Evolutionary conservation across 2,329 filamentous ascomycete species (phyloP).

Genomic region (Leptoxyphium fumago): DNA sequence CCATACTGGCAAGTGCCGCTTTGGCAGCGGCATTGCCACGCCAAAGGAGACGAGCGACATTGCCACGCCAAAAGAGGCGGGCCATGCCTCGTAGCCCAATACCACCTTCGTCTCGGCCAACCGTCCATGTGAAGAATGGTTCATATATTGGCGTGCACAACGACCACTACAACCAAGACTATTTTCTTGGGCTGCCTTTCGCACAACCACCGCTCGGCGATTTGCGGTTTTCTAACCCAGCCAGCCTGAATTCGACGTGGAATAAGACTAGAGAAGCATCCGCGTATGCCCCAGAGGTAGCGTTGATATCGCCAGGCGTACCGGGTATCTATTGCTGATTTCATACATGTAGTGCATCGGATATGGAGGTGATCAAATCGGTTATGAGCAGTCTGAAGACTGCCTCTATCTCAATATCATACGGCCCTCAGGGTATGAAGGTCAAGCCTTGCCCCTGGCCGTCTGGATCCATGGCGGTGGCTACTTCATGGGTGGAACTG

Average conservation of each 20-base stretch:
- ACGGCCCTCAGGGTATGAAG: constrained; percentile 34
- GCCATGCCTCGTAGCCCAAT: neutral
- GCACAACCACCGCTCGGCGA: constrained; percentile 21
- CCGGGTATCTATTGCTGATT: neutral
- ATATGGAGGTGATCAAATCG: constrained; percentile 21
- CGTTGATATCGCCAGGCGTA: neutral
- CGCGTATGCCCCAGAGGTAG: constrained; percentile 22
- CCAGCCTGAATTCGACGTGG: constrained; percentile 23
- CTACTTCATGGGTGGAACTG: constrained; percentile 33
- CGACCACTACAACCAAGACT: constrained; percentile 29
- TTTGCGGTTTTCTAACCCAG: constrained; percentile 20
- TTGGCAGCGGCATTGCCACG: neutral
- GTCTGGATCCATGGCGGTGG: constrained; percentile 28
- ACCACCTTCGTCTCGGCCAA: constrained; percentile 10
- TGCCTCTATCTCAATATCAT: constrained; percentile 50
- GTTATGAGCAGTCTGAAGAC: constrained; percentile 35
- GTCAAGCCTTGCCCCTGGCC: constrained; percentile 36
- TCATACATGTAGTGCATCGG: constrained; percentile 21
- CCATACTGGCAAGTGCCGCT: neutral
- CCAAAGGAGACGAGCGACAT: neutral
- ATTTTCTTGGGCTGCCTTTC: constrained; percentile 30
- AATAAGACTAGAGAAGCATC: constrained; percentile 25
- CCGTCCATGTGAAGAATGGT: constrained; percentile 28
- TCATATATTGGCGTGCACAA: constrained; percentile 25
- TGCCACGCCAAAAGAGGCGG: neutral